Evolutionary conservation across 1,139 yeast species (phyloP), one percentile per base, ranked within the genome.

Genomic region (Candida gigantensis): DNA sequence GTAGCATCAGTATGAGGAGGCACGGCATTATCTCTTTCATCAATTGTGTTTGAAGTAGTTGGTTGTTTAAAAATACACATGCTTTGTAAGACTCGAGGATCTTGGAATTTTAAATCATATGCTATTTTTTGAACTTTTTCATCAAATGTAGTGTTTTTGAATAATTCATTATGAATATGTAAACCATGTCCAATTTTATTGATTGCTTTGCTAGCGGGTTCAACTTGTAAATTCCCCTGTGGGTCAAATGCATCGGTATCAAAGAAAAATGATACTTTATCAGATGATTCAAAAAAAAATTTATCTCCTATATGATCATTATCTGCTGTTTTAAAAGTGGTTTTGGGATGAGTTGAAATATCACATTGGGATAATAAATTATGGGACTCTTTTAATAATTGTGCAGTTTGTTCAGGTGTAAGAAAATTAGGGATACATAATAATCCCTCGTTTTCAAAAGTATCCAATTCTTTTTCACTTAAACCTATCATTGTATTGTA

Each of bases 11-110:
- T 84, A 51, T 85, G 95, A 1, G 85, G 71, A 2, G 94, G 94
- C 0, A 85, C 95, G 29, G 80, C 82, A 42, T 70, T 70, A 2
- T 83, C 84, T 20, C 95, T 46, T 29, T 50, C 85, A 16, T 31
- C 32, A 1, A 24, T 25, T 4, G 39, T 46, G 0, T 36, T 32
- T 3, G 37, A 35, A 3, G 45, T 47, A 2, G 46, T 50, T 0
- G 94, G 90, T 52, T 84, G 94, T 53, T 85, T 85, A 60, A 85
- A 82, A 31, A 85, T 83, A 25, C 84, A 65, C 95, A 85, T 85
- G 43, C 87, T 79, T 56, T 85, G 95, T 30, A 85, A 66, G 2
- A 86, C 84, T 20, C 84, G 62, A 0, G 95, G 89, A 41, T 84
- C 89, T 29, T 62, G 47, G 48, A 73, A 80, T 0, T 73, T 68